These are phyloP conservation scores for Nigrospora oryzae DNA, from an alignment of 2,329 filamentous ascomycete species.

Conservation along the genomic window DNA sequence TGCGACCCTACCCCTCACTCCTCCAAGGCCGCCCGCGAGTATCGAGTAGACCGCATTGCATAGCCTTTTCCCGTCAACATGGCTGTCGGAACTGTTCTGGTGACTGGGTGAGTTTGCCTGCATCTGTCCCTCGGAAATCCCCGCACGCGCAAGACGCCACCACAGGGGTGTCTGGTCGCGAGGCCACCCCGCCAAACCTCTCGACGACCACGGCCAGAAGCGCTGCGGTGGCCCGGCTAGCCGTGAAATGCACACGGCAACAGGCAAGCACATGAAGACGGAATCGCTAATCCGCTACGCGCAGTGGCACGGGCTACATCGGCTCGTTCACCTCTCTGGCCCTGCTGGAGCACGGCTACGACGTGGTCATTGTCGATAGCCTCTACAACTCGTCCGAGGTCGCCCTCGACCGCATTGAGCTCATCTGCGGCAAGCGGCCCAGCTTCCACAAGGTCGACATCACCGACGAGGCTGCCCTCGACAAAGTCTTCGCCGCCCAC, in stretches of 20 bases:
- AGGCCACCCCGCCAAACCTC: background rate
- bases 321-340: constrained; percentile 92
- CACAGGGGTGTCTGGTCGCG: background rate
- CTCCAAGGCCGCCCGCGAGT: no score
- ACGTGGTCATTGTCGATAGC: constrained; percentile 93
- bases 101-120: constrained; percentile 67
- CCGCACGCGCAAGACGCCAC: background rate
- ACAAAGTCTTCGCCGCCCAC: constrained; percentile 81
- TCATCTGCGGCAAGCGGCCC: constrained; percentile 82
- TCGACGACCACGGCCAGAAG: background rate
- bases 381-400: constrained; percentile 95
- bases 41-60: no score
- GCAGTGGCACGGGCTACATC: constrained; percentile 96
- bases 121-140: background rate
- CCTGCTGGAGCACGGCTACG: constrained; percentile 87
- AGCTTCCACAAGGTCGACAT: constrained; percentile 81
- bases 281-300: constrained; percentile 10
- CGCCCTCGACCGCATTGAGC: constrained; percentile 88
- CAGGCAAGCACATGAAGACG: no score
- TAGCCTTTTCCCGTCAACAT: constrained; percentile 35
- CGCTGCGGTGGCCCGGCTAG: background rate
- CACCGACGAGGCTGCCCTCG: constrained; percentile 74
- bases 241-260: background rate
- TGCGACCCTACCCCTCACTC: no score
- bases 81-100: constrained; percentile 79